A percentile compares a stretch with the other conserved stretches of the same genome.
Conservation (phyloP, 441 rosid species). For the Bocquillonia castaneifolia region DNA sequence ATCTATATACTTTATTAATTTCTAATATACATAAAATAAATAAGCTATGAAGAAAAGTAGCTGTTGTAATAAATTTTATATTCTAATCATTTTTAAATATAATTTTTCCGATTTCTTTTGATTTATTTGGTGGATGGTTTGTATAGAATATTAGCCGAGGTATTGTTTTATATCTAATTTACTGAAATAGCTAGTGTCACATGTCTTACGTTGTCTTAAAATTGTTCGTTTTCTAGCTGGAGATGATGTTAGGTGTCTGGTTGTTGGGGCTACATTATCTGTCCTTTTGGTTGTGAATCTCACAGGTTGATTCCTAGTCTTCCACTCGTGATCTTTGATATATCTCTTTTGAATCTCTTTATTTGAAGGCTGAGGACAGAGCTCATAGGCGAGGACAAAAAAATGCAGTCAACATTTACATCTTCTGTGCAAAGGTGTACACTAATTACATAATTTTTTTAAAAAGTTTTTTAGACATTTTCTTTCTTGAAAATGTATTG, state of each 20-base stretch:
- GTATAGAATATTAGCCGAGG: too few relatives aligned
- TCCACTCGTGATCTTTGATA: conserved; percentile 8
- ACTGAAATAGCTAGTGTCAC: not conserved
- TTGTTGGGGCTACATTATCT: not conserved
- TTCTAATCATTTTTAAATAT: too few relatives aligned
- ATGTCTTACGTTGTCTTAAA: not conserved
- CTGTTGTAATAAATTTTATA: too few relatives aligned
- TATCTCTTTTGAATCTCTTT: conserved; percentile 22
- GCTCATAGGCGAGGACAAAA: conserved; percentile 92
- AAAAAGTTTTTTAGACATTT: not conserved
- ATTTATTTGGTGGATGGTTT: too few relatives aligned
- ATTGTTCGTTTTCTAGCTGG: not conserved
- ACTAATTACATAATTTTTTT: conserved; percentile 16
- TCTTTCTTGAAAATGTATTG: conserved; percentile 13
- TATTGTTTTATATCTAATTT: not conserved
- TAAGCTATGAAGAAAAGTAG: too few relatives aligned
- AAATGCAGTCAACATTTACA: conserved; percentile 78
- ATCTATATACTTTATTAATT: too few relatives aligned
- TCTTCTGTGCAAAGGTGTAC: conserved; percentile 79
- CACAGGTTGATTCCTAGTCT: not conserved
- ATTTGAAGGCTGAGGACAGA: conserved; percentile 92
- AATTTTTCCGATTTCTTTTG: too few relatives aligned
- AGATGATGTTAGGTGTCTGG: not conserved
- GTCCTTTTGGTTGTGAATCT: not conserved
- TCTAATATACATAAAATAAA: too few relatives aligned